Percentiles rank a stretch among this genome's conserved stretches.
These are phyloP conservation scores for Penicillium macrosclerotiorum DNA, from an alignment of 495 filamentous ascomycete genomes.

Conservation along the genomic window DNA sequence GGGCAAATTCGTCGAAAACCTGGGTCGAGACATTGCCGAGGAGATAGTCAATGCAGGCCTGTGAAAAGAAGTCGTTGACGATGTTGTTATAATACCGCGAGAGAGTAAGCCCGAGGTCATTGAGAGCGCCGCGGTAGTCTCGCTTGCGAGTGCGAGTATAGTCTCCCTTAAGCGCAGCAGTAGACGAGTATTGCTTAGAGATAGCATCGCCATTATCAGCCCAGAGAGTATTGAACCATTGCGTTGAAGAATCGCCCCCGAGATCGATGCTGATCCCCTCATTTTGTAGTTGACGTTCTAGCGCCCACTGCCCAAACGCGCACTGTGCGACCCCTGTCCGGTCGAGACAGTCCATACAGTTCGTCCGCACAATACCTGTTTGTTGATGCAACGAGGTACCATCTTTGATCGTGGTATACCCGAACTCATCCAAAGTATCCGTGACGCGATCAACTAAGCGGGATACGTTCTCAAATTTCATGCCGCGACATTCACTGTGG, in stretches of 20 bases:
- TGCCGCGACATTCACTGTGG: constrained; percentile 82
- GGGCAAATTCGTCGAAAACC: constrained; percentile 89
- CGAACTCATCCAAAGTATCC: constrained; percentile 58
- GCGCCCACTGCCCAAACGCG: constrained; percentile 71
- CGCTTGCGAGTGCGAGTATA: constrained; percentile 89
- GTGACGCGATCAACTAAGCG: constrained; percentile 69
- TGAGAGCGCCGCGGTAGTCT: constrained; percentile 85
- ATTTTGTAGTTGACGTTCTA: constrained; percentile 73
- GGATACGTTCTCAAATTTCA: constrained; percentile 95
- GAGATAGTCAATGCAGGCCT: constrained; percentile 91
- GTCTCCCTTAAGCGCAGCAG: constrained; percentile 91
- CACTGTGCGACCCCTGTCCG: constrained; percentile 92
- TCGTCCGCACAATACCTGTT: constrained; percentile 76
- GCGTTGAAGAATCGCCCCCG: constrained; percentile 66
- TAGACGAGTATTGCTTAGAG: constrained; percentile 73
- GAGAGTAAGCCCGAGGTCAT: constrained; percentile 87
- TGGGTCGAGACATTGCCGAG: constrained; percentile 78
- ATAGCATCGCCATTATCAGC: constrained; percentile 81
- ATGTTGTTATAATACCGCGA: constrained; percentile 71
- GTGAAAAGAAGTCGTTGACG: constrained; percentile 94
- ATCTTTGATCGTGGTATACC: constrained; percentile 58
- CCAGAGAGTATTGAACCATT: constrained; percentile 95
- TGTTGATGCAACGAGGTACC: constrained; percentile 56
- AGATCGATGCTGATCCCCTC: constrained; percentile 69
- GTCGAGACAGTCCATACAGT: constrained; percentile 98